These are phyloP conservation scores for Cladobotryum protrusum DNA, from an alignment of 2,329 filamentous ascomycete species.

Conservation along the genomic window DNA sequence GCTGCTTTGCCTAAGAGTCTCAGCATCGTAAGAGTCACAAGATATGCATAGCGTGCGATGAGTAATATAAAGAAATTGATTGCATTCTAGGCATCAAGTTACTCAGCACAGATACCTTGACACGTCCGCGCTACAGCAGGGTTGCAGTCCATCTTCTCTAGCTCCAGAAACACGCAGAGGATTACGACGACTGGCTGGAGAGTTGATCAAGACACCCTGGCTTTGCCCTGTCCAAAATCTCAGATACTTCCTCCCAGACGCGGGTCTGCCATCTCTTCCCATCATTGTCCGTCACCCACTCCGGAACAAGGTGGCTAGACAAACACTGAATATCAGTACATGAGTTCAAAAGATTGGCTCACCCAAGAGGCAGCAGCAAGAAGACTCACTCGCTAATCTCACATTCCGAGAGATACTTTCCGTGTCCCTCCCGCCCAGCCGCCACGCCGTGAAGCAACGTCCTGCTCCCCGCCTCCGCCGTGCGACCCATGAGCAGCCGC, in stretches of 20 bases:
- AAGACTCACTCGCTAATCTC: conserved; percentile 23
- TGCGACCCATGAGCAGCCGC: conserved; percentile 11
- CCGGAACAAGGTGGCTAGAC: not conserved
- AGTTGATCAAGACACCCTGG: not conserved
- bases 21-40: no score
- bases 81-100: no score
- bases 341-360: no score
- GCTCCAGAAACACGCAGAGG: no score
- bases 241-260: not conserved
- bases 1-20: no score
- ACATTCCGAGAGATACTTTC: conserved; percentile 19
- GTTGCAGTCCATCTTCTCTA: no score
- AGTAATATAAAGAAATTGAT: no score
- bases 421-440: conserved; percentile 22
- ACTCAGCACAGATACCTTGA: no score
- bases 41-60: no score
- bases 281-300: not conserved
- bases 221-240: not conserved
- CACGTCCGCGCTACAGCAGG: no score
- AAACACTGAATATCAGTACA: not conserved
- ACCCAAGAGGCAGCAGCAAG: no score
- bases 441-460: conserved; percentile 20
- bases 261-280: conserved; percentile 3
- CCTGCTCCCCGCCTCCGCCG: conserved; percentile 22
- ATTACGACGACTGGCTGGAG: not conserved